Evolutionary conservation across 768 basidiomycete genomes (phyloP), one percentile per base, ranked within the genome.

Genomic region (Boletus rubroflammeus): DNA sequence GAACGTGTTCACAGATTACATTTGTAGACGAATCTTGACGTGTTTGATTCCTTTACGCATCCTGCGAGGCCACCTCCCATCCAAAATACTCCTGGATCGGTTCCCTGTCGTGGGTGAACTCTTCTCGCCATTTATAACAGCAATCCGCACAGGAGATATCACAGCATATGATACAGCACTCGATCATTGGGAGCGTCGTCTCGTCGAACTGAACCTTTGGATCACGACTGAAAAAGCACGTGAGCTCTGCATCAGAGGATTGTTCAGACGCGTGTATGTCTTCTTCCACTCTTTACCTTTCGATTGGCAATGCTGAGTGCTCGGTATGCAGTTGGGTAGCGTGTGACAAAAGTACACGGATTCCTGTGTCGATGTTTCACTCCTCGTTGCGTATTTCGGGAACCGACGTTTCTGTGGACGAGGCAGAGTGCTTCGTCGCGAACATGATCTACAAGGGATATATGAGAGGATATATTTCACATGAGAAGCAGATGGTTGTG

Each of bases 401-500:
- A 3, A 79, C 83, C 55, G 81, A 85, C 11, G 82, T 90, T 23
- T 76, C 84, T 8, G 66, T 76, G 55, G 93, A 90, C 60, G 94
- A 96, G 69, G 90, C 91, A 2, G 94, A 98, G 70, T 97, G 94
- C 69, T 80, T 94, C 48, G 83, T 97, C 8, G 93, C 94, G 28
- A 95, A 95, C 67, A 89, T 96, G 90, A 90, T 98, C 41, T 93
- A 88, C 75, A 91, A 87, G 73, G 90, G 90, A 19, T 91, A 86
- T 69, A 86, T 98, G 72, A 81, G 90, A 47, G 97, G 97, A 9
- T 99, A 98, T 71, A 94, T 99, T 63, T 93, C 93, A 47, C 97
- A 99, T 64, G 91, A 90, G 66, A 90, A 90, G 71, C 89, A 91
- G 74, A 92, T 88, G 82, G 92, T 98, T 5, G 97, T 99, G 6